phyloP scores from a whole-genome alignment of 2,329 filamentous ascomycete genomes.

The Cytospora leucostoma region DNA sequence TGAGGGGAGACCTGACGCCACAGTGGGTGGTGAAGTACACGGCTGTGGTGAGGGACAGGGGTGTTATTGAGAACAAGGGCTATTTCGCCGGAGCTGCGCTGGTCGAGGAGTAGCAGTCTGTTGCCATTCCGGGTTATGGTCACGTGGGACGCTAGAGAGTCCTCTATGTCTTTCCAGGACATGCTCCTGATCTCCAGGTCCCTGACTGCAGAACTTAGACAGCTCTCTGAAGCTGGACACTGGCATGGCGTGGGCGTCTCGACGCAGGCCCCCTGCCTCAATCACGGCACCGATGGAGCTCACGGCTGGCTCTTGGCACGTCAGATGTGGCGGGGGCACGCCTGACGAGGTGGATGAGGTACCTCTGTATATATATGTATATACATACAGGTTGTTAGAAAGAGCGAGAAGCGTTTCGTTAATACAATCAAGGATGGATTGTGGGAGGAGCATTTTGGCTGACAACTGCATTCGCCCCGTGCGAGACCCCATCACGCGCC shows the following conservation, averaged over 20 bases:
- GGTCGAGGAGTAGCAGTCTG: conserved; percentile 41
- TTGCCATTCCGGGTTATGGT: not conserved
- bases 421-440: not conserved
- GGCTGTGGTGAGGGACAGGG: conserved; percentile 87
- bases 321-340: not conserved
- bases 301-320: conserved; percentile 6
- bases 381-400: not conserved
- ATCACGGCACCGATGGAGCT: not conserved
- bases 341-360: not conserved
- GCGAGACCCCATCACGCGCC: not conserved
- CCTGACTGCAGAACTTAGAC: not conserved
- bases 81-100: conserved; percentile 89
- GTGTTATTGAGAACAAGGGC: conserved; percentile 97
- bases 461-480: not conserved
- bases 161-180: not conserved
- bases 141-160: not conserved
- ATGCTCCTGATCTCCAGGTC: not conserved
- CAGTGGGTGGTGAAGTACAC: conserved; percentile 98
- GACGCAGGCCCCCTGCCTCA: not conserved
- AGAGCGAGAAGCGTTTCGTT: not conserved
- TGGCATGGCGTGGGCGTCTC: not conserved
- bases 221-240: not conserved
- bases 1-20: conserved; percentile 77
- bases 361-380: not conserved
- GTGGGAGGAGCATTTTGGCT: not conserved